A percentile compares a stretch with the other conserved stretches of the same genome.
Evolutionary conservation across 805 yeast genomes (phyloP).

Genomic region (Lipomyces anomalus): DNA sequence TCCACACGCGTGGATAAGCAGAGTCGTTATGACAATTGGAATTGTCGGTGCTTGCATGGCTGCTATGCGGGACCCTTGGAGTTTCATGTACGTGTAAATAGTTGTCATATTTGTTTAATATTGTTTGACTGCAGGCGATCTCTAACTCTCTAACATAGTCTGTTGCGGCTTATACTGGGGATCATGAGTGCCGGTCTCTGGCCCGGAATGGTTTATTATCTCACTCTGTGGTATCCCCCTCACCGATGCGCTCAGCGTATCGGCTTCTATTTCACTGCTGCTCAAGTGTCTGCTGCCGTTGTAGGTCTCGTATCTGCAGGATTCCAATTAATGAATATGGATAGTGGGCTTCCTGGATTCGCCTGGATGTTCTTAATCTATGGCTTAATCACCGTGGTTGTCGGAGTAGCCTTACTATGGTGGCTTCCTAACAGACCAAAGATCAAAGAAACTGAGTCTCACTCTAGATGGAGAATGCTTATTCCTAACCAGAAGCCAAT

Average conservation of each 20-base stretch:
- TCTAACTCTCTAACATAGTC: slow-evolving; percentile 2
- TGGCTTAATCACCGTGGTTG: slow-evolving; percentile 60
- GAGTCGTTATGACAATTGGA: slow-evolving; percentile 74
- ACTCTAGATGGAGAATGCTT: slow-evolving; percentile 17
- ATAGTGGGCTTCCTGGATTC: slow-evolving; percentile 69
- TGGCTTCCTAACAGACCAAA: slow-evolving; percentile 82
- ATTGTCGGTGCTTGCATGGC: slow-evolving; percentile 69
- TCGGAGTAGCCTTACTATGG: slow-evolving; percentile 63
- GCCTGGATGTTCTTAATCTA: slow-evolving; percentile 80
- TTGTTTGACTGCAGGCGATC: not conserved
- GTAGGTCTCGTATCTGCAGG: slow-evolving; percentile 86
- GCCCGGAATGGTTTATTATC: slow-evolving; percentile 76
- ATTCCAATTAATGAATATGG: slow-evolving; percentile 74
- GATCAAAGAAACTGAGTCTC: slow-evolving; percentile 16
- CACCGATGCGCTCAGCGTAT: slow-evolving; percentile 70
- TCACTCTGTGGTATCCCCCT: slow-evolving; percentile 79
- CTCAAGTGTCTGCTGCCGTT: slow-evolving; percentile 84
- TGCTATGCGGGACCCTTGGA: slow-evolving; percentile 50
- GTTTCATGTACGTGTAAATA: slow-evolving; percentile 37
- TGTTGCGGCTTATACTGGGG: slow-evolving; percentile 67
- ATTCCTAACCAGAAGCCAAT: slow-evolving; percentile 36
- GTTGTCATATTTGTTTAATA: slow-evolving; percentile 41
- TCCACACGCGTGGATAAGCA: slow-evolving; percentile 79
- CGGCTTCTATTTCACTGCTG: slow-evolving; percentile 87
- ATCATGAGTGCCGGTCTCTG: slow-evolving; percentile 65